Evolutionary conservation across 768 basidiomycete species (phyloP).

Genomic region (Suillus subaureus): DNA sequence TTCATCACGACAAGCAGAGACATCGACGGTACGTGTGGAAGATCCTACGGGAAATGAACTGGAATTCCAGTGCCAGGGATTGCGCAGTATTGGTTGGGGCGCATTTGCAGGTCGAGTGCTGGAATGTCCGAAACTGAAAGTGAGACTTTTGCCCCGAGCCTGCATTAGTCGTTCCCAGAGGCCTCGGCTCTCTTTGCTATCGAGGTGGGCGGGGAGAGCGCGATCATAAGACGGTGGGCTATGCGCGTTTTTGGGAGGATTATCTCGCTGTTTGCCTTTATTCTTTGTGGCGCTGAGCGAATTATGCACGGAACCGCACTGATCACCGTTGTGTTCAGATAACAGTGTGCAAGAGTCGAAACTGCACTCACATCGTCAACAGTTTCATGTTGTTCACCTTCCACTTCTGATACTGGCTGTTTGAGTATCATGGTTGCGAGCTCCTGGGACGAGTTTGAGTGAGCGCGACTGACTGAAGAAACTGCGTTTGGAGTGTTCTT

Average conservation of each 20-base stretch:
- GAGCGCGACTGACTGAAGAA: background rate
- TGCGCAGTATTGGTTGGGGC: background rate
- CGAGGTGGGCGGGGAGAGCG: too few species aligned
- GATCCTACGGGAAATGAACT: background rate
- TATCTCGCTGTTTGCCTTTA: too few species aligned
- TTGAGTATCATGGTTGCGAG: background rate
- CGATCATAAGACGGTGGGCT: too few species aligned
- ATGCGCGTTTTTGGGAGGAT: too few species aligned
- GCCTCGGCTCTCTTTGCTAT: too few species aligned
- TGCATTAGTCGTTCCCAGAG: too few species aligned
- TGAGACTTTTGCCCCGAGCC: too few species aligned
- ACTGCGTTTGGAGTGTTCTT: background rate
- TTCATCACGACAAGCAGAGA: background rate
- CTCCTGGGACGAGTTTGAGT: background rate
- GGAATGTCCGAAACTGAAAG: too few species aligned
- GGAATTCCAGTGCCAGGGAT: background rate
- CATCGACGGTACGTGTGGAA: background rate
- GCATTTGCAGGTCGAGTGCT: background rate
- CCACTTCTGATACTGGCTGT: background rate
- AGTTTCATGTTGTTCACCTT: background rate
- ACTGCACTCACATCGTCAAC: background rate
- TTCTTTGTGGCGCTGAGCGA: background rate
- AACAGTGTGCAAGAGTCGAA: too few species aligned
- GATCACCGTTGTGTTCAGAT: too few species aligned
- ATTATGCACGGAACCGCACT: too few species aligned